phyloP scores from a whole-genome alignment of 768 basidiomycete species.

The Porphyrellus cyaneotinctus region DNA sequence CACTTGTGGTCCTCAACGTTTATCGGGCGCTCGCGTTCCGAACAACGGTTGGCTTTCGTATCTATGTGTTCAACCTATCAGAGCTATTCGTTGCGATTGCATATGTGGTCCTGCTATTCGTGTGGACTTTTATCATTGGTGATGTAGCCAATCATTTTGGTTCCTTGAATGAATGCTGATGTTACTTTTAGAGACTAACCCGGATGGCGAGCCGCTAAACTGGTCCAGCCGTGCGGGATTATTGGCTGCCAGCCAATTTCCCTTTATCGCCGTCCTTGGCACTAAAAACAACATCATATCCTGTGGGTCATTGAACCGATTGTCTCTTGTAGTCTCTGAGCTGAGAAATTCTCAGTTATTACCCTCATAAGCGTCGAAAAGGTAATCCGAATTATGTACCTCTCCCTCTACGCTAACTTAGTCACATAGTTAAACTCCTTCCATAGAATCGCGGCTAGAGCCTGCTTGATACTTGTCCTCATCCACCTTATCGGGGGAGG shows the following conservation, averaged over 20 bases:
- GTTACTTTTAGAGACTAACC: conserved; percentile 17
- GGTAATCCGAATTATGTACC: conserved; percentile 1
- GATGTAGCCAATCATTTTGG: neutral
- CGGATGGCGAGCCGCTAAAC: conserved; percentile 22
- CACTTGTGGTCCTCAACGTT: conserved; percentile 29
- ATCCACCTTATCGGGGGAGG: conserved; percentile 39
- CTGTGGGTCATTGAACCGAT: conserved; percentile 4
- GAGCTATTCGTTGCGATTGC: conserved; percentile 37
- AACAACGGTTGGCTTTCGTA: conserved; percentile 31
- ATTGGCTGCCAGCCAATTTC: conserved; percentile 35
- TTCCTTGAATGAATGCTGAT: neutral
- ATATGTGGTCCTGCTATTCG: conserved; percentile 37
- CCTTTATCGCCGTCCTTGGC: conserved; percentile 40
- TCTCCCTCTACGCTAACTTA: neutral
- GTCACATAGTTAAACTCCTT: conserved; percentile 31
- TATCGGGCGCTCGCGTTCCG: conserved; percentile 38
- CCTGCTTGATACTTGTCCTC: conserved; percentile 44
- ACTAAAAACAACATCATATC: conserved; percentile 37
- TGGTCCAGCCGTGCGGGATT: conserved; percentile 33
- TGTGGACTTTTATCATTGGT: conserved; percentile 39
- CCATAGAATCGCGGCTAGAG: conserved; percentile 46
- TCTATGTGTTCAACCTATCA: conserved; percentile 37
- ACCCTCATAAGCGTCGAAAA: conserved; percentile 22
- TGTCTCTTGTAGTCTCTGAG: neutral
- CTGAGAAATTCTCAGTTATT: conserved; percentile 9